phyloP scores from a whole-genome alignment of 257 asterid species.

The Solanum pennellii region DNA sequence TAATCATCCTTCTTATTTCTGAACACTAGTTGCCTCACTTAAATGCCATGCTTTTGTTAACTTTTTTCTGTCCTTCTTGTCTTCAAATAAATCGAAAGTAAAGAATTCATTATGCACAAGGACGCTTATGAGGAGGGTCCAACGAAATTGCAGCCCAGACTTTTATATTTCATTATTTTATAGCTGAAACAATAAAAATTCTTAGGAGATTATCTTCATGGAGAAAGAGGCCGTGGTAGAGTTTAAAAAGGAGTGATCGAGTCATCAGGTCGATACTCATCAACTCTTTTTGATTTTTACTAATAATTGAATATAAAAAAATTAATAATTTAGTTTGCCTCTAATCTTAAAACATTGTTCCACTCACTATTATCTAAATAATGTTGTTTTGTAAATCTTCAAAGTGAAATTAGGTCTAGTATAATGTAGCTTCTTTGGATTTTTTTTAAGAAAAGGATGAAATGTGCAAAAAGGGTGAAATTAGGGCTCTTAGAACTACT shows the following conservation, averaged over 20 bases:
- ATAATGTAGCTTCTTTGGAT: no score
- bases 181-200: constrained; percentile 59
- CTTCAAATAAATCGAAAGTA: no score
- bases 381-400: background rate
- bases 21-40: no score
- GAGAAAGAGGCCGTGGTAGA: constrained; percentile 91
- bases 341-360: background rate
- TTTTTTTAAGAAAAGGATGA: no score
- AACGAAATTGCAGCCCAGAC: constrained; percentile 65
- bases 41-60: no score
- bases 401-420: no score
- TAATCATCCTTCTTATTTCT: no score
- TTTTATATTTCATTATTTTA: constrained; percentile 63
- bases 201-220: constrained; percentile 54
- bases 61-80: no score
- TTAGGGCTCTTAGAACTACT: no score
- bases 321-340: background rate
- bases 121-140: constrained; percentile 40
- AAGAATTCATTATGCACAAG: background rate
- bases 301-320: background rate
- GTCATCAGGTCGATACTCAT: constrained; percentile 38
- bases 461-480: no score
- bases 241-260: constrained; percentile 80
- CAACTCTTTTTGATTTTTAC: background rate
- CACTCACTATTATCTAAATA: background rate